Base-by-base conservation (phyloP, 371 early-diverging fungal genomes). In the Mycotypha africana region DNA sequence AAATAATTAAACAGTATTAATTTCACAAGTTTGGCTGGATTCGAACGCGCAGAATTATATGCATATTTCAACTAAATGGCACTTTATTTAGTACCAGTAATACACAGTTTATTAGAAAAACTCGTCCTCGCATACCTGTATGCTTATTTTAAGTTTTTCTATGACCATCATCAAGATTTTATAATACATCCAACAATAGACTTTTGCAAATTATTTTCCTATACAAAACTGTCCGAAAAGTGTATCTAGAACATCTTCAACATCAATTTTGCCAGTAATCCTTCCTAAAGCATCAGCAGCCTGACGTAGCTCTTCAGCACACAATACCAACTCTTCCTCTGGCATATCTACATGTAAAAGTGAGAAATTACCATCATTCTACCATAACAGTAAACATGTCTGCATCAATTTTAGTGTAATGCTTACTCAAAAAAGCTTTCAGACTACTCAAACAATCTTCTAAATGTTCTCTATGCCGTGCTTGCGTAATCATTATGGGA, bases 181-280 rank as follows among this genome's bases (percentile, higher is more conserved):
- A 28, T 6, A 28, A 28, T 28, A 28, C 6, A 28, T 28, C 6
- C 6, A 28, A 6, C 12, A 28, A 28, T 28, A 8, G 6, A 8
- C 6, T 28, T 12, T 8, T 33, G n/a, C n/a, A 33, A n/a, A 4
- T 58, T 74, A 91, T 66, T 91, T 91, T 23, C 90, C 92, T 39
- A 91, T 91, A 54, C 91, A 90, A 49, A 90, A 90, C 38, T 85
- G 80, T 21, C 83, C 68, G 62, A 91, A 91, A 16, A 91, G 53
- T 9, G 77, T 79, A 61, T 87, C 89, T 19, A 91, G 62, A 4
- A 91, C 78, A 47, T 88, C 79, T 48, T 91, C 89, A 9, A 84
- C 81, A 56, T 84, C 84, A 4, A 85, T 78, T 8, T 71, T 60
- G 12, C 91, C 89, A 2, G 91, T 90, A 49, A 91, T 87, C 47